Conservation (phyloP, 805 yeast genomes). For the Myxozyma geophila region DNA sequence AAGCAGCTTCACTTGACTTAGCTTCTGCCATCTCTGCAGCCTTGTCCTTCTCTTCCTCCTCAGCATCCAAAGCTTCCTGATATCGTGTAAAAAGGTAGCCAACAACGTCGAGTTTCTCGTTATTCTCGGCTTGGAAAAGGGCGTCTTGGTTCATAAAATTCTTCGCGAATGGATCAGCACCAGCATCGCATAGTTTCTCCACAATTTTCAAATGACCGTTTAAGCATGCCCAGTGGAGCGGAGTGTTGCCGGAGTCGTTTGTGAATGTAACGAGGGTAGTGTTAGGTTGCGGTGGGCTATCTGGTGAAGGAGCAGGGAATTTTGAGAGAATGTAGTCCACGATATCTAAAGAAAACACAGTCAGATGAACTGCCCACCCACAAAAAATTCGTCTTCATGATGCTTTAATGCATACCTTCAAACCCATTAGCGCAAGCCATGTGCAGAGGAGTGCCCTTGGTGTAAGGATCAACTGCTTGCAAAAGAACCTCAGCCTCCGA, state of each 20-base stretch:
- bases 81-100: slow-evolving; percentile 74
- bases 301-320: slow-evolving; percentile 2
- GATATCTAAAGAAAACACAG: slow-evolving; percentile 19
- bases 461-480: slow-evolving; percentile 66
- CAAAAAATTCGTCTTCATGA: background rate
- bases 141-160: slow-evolving; percentile 81
- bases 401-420: slow-evolving; percentile 47
- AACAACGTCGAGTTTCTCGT: slow-evolving; percentile 74
- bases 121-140: slow-evolving; percentile 85
- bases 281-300: background rate
- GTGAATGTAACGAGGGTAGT: slow-evolving; percentile 51
- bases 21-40: slow-evolving; percentile 14
- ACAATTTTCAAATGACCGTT: slow-evolving; percentile 82
- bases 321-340: slow-evolving; percentile 24
- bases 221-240: slow-evolving; percentile 94
- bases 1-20: background rate
- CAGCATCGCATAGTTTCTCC: slow-evolving; percentile 69
- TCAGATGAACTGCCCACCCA: background rate
- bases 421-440: slow-evolving; percentile 98
- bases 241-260: slow-evolving; percentile 88
- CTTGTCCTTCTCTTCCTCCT: slow-evolving; percentile 47
- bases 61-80: slow-evolving; percentile 61
- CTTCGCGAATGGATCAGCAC: slow-evolving; percentile 80
- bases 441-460: slow-evolving; percentile 80
- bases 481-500: slow-evolving; percentile 42